Evolutionary conservation across 345 rosid genomes (phyloP), one percentile per base, ranked within the genome.

Genomic region (Cardamine chenopodiifolia): DNA sequence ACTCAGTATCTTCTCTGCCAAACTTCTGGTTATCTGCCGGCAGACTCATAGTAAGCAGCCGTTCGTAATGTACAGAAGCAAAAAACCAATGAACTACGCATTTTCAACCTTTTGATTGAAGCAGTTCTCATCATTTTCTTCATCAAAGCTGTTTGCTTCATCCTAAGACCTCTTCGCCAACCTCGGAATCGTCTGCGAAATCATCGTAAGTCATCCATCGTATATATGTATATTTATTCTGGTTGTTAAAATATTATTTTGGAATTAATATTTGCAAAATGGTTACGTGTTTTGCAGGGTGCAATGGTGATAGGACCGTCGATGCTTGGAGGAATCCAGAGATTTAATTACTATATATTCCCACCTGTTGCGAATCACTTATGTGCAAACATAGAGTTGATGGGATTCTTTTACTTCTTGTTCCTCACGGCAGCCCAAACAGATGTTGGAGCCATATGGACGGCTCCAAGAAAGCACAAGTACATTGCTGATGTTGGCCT

Each of bases 281-380:
- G 29, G 11, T 60, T 37, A 5, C 25, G 31, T 26, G 15, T 72
- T 75, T 65, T 72, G 73, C 47, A 91, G 98, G 96, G 95, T 35
- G 97, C 96, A 3, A 76, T 91, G 58, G 59, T 88, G 52, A 40
- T 94, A 14, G 97, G 97, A 78, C 96, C 97, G 0, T 91, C 97
- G 0, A 20, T 89, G 65, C 66, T 94, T 1, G 89, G 95, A 10
- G 75, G 75, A 23, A 87, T 55, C 82, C 22, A 62, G 59, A 69
- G 34, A 5, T 86, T 88, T 54, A 31, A 68, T 8, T 56, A 53
- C 17, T 18, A 18, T 2, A 3, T 84, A 5, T 83, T 85, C 45
- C 91, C 96, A 2, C 85, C 74, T 0, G 72, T 79, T n/a, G 74
- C 84, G 1, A 52, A 73, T 29, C 86, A 70, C 65, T 62, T 91